Conservation (phyloP, 2,329 filamentous ascomycete genomes). For the Arthrobotrys entomopaga region DNA sequence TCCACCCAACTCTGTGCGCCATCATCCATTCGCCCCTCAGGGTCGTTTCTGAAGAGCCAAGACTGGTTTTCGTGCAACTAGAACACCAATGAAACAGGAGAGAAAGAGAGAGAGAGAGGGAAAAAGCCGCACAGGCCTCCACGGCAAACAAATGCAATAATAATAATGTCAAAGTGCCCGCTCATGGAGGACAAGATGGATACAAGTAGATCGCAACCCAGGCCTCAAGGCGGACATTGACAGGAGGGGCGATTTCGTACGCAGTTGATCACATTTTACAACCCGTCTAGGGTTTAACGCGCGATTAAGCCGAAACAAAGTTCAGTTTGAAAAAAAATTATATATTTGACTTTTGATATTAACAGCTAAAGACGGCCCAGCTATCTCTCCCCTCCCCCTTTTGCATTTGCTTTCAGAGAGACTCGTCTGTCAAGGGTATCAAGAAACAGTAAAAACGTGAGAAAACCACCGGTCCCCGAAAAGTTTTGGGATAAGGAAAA, state of each 20-base stretch:
- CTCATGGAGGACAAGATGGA: background rate
- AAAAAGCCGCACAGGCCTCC: slow-evolving; percentile 41
- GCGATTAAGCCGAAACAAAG: slow-evolving; percentile 52
- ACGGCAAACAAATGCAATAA: slow-evolving; percentile 46
- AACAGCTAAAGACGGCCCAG: slow-evolving; percentile 25
- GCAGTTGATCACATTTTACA: slow-evolving; percentile 52
- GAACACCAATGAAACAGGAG: slow-evolving; percentile 54
- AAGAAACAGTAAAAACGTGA: slow-evolving; percentile 29
- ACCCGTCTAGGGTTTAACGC: slow-evolving; percentile 52
- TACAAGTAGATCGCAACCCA: slow-evolving; percentile 6
- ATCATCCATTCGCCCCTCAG: background rate
- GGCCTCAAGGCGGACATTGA: slow-evolving; percentile 48
- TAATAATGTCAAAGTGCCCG: slow-evolving; percentile 8
- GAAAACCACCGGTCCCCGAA: slow-evolving; percentile 34
- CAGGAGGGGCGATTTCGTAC: slow-evolving; percentile 46
- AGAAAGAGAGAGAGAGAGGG: too few relatives aligned
- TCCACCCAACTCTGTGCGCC: slow-evolving; percentile 22
- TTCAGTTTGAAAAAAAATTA: slow-evolving; percentile 33
- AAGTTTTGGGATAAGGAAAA: slow-evolving; percentile 14
- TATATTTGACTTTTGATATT: slow-evolving; percentile 48
- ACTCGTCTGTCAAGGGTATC: slow-evolving; percentile 50
- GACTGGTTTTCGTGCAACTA: slow-evolving; percentile 45
- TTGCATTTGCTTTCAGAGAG: background rate
- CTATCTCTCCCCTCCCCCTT: slow-evolving; percentile 39
- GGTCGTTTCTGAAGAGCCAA: slow-evolving; percentile 13